These are phyloP conservation scores for Chamaenerion angustifolium DNA, from an alignment of 345 rosid species.

Conservation along the genomic window DNA sequence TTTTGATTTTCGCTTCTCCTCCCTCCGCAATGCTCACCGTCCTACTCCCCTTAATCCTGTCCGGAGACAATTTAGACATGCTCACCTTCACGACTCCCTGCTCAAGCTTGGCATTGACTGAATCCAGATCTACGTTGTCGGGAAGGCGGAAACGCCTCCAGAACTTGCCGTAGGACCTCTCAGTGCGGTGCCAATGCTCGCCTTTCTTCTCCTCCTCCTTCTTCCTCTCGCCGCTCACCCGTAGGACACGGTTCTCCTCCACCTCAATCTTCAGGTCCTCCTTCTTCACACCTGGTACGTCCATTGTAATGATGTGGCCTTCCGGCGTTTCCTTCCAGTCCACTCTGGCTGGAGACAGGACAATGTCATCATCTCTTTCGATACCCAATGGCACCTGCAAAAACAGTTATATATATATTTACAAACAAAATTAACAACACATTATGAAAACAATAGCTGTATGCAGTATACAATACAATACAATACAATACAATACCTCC, in stretches of 20 bases:
- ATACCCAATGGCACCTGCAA: constrained; percentile 37
- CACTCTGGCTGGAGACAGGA: constrained; percentile 39
- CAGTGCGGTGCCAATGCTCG: constrained; percentile 74
- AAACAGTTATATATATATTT: too few relatives aligned
- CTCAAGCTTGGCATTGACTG: constrained; percentile 51
- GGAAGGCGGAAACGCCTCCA: constrained; percentile 75
- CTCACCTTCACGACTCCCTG: constrained; percentile 53
- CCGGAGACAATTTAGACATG: constrained; percentile 43
- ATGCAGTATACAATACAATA: too few relatives aligned
- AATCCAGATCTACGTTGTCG: constrained; percentile 56
- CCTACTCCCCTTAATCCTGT: constrained; percentile 47
- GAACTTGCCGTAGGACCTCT: constrained; percentile 66
- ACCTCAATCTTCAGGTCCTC: constrained; percentile 75
- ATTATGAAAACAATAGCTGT: too few relatives aligned
- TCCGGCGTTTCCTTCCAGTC: constrained; percentile 86
- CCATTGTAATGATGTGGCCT: constrained; percentile 48
- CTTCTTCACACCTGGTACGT: constrained; percentile 62
- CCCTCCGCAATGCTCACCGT: constrained; percentile 35
- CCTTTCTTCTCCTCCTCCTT: constrained; percentile 49
- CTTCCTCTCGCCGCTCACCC: constrained; percentile 73
- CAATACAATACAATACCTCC: neutral
- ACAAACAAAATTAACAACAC: too few relatives aligned
- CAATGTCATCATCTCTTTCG: constrained; percentile 30
- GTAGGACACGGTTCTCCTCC: constrained; percentile 43
- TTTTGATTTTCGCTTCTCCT: constrained; percentile 24